Base-by-base conservation (phyloP, 148 eudicot genomes). In the Vaccinium darrowii region DNA sequence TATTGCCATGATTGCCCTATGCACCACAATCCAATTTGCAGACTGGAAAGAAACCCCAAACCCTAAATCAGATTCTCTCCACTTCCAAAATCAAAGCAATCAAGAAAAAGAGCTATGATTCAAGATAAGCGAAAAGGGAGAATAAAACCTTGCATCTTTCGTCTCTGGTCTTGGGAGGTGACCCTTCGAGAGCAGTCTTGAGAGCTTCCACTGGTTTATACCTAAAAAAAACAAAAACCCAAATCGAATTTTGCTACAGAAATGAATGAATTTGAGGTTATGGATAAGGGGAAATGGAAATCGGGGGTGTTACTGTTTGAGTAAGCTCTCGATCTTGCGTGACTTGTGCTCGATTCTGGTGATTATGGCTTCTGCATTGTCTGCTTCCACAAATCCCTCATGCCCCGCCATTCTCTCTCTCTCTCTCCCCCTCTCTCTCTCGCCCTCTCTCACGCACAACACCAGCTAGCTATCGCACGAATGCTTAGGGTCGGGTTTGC, bases 11-110 rank as follows among this genome's bases (percentile, higher is more conserved):
- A 96, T 80, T 25, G 99, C 99, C 81, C 99, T 88, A 85, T 96
- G 99, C 82, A 96, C 98, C 85, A 93, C 99, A 51, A 94, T 85
- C 99, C 99, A 96, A 87, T 96, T 94, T 14, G 99, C 99, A 82
- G 99, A 94, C 99, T 96, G 87, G 50, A 33, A 62, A 83, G 81
- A 87, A 86, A 84, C 23, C 63, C 50, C 62, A 60, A 50, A 81
- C 81, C 63, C 30, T 80, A 27, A 50, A 69, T 58, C 63, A 78
- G 23, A 76, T 57, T 83, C 25, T 39, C 43, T 11, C 11, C 1
- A 52, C 3, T 30, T 50, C 78, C 14, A 58, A 83, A 11, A 19
- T 15, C 75, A 21, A 85, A 12, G 7, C 81, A n/a, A 85, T 63
- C 47, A 50, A 62, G 16, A 63, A 62, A 84, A 63, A 30, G 0